These are phyloP conservation scores for Calonectria fujianensis DNA, from an alignment of 2,329 filamentous ascomycete genomes.

Conservation along the genomic window DNA sequence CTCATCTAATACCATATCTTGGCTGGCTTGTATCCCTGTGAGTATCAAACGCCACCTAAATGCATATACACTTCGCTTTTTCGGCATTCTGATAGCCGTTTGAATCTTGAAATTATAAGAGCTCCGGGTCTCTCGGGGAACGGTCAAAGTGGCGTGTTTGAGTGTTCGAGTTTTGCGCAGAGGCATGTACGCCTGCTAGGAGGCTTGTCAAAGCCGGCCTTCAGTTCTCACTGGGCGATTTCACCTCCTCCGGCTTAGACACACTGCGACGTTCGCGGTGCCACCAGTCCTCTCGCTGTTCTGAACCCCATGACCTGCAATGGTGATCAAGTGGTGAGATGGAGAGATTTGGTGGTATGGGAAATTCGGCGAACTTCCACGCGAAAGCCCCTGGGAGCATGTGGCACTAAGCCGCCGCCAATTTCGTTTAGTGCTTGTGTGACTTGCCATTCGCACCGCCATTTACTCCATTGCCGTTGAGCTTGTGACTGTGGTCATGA, in stretches of 20 bases:
- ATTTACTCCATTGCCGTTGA: constrained; percentile 49
- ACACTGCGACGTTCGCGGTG: constrained; percentile 38
- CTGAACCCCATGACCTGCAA: constrained; percentile 16
- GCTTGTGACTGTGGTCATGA: constrained; percentile 62
- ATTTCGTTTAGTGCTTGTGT: constrained; percentile 54
- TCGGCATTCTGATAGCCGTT: constrained; percentile 15
- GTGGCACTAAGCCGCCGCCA: constrained; percentile 21
- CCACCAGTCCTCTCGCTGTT: constrained; percentile 32
- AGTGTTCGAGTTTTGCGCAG: constrained; percentile 22
- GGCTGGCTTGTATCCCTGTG: constrained; percentile 22
- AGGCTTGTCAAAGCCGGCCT: neutral
- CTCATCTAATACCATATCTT: constrained; percentile 9
- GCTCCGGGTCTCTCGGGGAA: constrained; percentile 7
- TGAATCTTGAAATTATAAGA: neutral
- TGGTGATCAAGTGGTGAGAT: neutral
- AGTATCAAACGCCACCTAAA: constrained; percentile 40
- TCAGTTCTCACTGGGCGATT: constrained; percentile 32
- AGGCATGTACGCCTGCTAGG: constrained; percentile 2
- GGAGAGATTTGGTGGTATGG: neutral
- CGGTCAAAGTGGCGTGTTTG: constrained; percentile 23
- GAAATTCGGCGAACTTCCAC: neutral
- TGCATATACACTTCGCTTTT: constrained; percentile 43
- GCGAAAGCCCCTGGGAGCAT: constrained; percentile 1
- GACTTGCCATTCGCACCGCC: constrained; percentile 39
- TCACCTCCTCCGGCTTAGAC: constrained; percentile 44